phyloP scores from a whole-genome alignment of 2,329 filamentous ascomycete species.

The Raffaelea albimanens region DNA sequence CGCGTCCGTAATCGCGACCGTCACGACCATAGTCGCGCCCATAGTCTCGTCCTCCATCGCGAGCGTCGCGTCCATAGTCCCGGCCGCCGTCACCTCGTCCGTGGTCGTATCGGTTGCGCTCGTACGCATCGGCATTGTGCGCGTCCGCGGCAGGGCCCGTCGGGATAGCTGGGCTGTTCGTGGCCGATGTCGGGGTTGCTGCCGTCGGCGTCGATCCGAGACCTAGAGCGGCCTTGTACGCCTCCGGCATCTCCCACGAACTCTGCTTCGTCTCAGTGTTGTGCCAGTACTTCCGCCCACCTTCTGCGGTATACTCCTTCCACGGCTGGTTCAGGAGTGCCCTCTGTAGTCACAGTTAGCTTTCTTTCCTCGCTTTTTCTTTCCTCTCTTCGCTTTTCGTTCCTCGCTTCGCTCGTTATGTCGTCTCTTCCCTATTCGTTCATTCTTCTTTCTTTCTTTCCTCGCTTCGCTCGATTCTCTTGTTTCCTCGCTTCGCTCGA shows the following conservation, averaged over 20 bases:
- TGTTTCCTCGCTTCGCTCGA: too few species aligned
- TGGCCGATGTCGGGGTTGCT: too few species aligned
- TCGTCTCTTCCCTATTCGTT: too few species aligned
- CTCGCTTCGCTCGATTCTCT: too few species aligned
- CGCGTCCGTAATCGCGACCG: constrained; percentile 4
- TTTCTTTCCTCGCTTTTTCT: too few species aligned
- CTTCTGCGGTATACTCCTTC: constrained; percentile 83
- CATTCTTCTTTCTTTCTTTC: too few species aligned
- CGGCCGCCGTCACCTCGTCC: constrained; percentile 15
- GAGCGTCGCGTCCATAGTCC: too few species aligned
- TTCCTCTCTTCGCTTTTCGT: too few species aligned
- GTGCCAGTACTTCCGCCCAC: constrained; percentile 90
- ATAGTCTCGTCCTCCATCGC: too few species aligned
- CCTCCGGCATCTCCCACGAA: constrained; percentile 88
- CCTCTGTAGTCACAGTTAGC: too few species aligned
- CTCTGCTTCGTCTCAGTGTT: constrained; percentile 87
- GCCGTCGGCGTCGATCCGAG: constrained; percentile 36
- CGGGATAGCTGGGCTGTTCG: constrained; percentile 19
- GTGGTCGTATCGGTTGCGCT: background rate
- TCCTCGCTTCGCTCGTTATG: too few species aligned
- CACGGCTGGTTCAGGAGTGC: constrained; percentile 76
- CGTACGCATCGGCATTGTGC: constrained; percentile 12
- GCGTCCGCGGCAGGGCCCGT: constrained; percentile 25
- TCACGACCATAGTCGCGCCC: constrained; percentile 3
- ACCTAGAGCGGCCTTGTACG: constrained; percentile 65